phyloP scores from a whole-genome alignment of 306 rosid genomes.

The Fragaria vesca region DNA sequence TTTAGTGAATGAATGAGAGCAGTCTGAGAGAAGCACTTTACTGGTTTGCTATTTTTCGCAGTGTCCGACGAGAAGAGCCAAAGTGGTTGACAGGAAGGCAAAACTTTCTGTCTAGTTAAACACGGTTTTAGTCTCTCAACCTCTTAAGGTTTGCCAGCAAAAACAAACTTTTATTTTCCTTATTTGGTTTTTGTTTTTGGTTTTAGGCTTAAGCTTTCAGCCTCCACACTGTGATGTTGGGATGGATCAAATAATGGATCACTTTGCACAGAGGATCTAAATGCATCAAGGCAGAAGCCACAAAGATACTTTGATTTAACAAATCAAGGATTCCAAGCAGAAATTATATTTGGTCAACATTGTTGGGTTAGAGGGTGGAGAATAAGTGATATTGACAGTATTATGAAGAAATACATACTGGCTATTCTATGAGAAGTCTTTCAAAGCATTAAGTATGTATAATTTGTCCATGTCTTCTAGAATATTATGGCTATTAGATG shows the following conservation, averaged over 20 bases:
- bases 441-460: not conserved
- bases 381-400: not conserved
- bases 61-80: constrained; percentile 35
- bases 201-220: not conserved
- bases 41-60: constrained; percentile 13
- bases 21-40: not conserved
- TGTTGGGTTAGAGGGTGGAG: not conserved
- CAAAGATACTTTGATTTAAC: not conserved
- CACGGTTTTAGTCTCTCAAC: not conserved
- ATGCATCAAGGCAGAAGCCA: not conserved
- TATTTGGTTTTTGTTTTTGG: constrained; percentile 1
- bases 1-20: not conserved
- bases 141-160: not conserved
- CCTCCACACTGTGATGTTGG: not conserved
- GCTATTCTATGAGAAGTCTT: not conserved
- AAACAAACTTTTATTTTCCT: not conserved
- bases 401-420: not conserved
- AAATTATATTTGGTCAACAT: not conserved
- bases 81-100: constrained; percentile 52
- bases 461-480: not conserved
- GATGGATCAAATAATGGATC: not conserved
- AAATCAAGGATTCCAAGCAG: not conserved
- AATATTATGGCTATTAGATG: not conserved
- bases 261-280: not conserved
- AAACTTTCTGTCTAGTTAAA: not conserved